A percentile compares a stretch with the other conserved stretches of the same genome.
phyloP scores from a whole-genome alignment of 1,284 basidiomycete genomes.

The Abortiporus biennis region DNA sequence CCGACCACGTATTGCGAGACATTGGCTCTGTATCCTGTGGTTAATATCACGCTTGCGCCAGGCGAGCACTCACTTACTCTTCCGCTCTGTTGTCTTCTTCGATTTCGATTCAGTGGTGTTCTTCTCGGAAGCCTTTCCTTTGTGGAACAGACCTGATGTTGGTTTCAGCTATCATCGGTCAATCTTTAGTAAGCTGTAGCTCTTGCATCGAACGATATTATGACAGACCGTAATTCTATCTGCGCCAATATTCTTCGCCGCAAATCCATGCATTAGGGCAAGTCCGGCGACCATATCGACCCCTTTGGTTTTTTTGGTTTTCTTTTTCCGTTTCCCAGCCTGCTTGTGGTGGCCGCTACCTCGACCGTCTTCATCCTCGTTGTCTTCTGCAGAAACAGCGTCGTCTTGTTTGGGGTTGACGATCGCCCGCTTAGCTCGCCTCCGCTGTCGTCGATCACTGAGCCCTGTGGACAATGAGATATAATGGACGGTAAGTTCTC shows the following conservation, averaged over 20 bases:
- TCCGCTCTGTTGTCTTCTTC: too few species aligned
- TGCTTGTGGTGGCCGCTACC: too few species aligned
- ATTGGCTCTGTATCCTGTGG: too few species aligned
- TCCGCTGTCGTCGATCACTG: conserved; percentile 27
- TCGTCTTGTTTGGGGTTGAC: conserved; percentile 27
- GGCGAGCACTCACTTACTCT: too few species aligned
- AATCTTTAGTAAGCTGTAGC: too few species aligned
- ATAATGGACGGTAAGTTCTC: not conserved
- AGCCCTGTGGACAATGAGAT: conserved; percentile 19
- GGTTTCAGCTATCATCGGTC: conserved; percentile 6
- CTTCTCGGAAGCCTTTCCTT: conserved; percentile 5
- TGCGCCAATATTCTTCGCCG: conserved; percentile 2
- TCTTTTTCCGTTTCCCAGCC: conserved; percentile 1
- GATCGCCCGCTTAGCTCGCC: conserved; percentile 34
- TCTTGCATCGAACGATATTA: too few species aligned
- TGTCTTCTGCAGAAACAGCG: conserved; percentile 8
- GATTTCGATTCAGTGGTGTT: too few species aligned
- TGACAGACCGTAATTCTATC: conserved; percentile 1
- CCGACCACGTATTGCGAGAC: too few species aligned
- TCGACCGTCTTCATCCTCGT: conserved; percentile 10
- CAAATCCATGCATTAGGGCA: conserved; percentile 5
- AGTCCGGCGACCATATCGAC: conserved; percentile 8
- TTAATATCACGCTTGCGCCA: too few species aligned
- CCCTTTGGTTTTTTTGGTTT: conserved; percentile 10
- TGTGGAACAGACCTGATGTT: conserved; percentile 3